Conservation (phyloP, 179 eudicot species). For the Sideroxylon spinosum region DNA sequence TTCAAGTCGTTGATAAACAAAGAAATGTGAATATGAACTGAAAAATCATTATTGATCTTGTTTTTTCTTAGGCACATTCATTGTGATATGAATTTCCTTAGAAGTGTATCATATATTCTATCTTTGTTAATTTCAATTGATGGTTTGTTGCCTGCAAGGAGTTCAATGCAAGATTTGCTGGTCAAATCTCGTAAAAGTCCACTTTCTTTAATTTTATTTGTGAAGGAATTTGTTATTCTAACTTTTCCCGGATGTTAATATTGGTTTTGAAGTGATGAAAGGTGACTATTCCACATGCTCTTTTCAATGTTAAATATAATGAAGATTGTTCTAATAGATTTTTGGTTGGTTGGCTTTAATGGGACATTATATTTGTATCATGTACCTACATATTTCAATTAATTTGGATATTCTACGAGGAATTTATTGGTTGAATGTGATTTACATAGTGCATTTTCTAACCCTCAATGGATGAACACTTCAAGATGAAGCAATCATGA, state of each 20-base stretch:
- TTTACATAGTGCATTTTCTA: too few species aligned
- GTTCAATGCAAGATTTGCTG: neutral
- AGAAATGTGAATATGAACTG: neutral
- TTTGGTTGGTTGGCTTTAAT: neutral
- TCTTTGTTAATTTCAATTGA: neutral
- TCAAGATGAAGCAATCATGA: neutral
- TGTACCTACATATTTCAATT: neutral
- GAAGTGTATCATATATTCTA: too few species aligned
- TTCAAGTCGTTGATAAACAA: neutral
- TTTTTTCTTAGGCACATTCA: neutral
- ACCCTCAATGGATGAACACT: neutral
- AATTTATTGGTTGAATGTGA: neutral
- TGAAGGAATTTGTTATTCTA: neutral
- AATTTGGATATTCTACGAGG: neutral
- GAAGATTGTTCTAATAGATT: neutral
- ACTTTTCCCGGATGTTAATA: neutral
- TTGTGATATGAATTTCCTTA: neutral
- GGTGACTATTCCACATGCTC: neutral
- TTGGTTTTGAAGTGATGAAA: neutral
- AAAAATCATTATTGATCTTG: neutral
- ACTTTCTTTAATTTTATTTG: neutral
- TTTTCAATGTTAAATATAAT: neutral
- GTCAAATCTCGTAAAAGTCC: neutral
- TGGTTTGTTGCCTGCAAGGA: neutral
- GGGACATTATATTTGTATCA: neutral